A percentile compares a stretch with the other conserved stretches of the same genome.
phyloP scores from a whole-genome alignment of 1,284 basidiomycete genomes.

The Pseudomicrostroma phylloplanum region DNA sequence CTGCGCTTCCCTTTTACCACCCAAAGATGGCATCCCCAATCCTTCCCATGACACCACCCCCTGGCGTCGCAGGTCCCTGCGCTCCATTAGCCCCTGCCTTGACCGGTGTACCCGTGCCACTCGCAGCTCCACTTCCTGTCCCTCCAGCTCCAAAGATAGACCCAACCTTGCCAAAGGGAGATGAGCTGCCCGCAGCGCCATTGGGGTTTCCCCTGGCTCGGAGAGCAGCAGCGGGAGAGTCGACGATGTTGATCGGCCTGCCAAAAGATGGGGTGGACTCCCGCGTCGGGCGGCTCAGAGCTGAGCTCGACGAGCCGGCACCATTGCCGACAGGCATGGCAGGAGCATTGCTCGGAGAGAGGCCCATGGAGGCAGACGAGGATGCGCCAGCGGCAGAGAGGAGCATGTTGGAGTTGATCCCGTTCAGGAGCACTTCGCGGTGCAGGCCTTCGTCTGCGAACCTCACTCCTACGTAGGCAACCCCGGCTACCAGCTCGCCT shows the following conservation, averaged over 20 bases:
- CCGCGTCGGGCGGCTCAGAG: not conserved
- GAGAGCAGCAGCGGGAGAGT: conserved; percentile 7
- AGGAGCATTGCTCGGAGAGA: not conserved
- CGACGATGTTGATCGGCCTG: conserved; percentile 10
- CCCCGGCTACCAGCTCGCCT: conserved; percentile 9
- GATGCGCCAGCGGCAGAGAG: not conserved
- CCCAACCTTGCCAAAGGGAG: not conserved
- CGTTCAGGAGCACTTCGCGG: conserved; percentile 8
- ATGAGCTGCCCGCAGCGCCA: not conserved
- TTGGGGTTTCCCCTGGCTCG: not conserved
- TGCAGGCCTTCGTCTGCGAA: conserved; percentile 5
- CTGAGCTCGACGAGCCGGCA: not conserved
- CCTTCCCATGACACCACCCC: conserved; percentile 8
- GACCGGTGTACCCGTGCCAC: conserved; percentile 3
- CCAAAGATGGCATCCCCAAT: conserved; percentile 16
- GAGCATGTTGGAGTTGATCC: conserved; percentile 5
- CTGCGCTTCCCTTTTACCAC: conserved; percentile 2
- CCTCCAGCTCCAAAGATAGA: not conserved
- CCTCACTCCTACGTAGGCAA: conserved; percentile 10
- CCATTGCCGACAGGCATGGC: not conserved
- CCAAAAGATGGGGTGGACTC: conserved; percentile 10
- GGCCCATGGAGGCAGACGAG: not conserved
- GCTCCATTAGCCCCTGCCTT: not conserved
- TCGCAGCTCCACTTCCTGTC: not conserved
- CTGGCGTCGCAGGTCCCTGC: conserved; percentile 2